These are phyloP conservation scores for Marasmius fiardii DNA, from an alignment of 1,284 basidiomycete species.

Conservation along the genomic window DNA sequence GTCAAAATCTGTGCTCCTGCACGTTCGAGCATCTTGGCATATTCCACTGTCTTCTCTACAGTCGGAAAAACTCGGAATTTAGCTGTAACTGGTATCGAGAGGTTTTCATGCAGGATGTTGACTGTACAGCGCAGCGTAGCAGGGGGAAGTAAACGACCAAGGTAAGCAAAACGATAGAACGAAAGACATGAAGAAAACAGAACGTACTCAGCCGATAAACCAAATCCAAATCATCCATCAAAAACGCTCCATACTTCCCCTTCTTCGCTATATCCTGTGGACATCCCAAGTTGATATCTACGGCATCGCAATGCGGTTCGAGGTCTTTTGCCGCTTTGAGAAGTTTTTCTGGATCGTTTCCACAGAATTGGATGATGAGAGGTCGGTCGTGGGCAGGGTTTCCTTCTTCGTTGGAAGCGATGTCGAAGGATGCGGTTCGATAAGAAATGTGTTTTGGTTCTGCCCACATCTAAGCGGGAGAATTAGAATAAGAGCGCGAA, in stretches of 20 bases:
- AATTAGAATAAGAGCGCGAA: constrained; percentile 1
- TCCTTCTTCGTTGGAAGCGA: constrained; percentile 67
- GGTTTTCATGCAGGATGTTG: constrained; percentile 79
- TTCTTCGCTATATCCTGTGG: constrained; percentile 93
- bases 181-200: not conserved
- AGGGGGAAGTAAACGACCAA: too few species aligned
- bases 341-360: constrained; percentile 81
- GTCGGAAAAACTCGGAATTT: constrained; percentile 94
- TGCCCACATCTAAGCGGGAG: constrained; percentile 69
- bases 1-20: constrained; percentile 96
- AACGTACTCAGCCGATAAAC: constrained; percentile 76
- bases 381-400: constrained; percentile 68
- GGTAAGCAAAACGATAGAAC: too few species aligned
- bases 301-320: constrained; percentile 80
- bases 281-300: constrained; percentile 95
- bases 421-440: constrained; percentile 68
- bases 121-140: constrained; percentile 48
- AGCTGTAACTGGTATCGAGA: constrained; percentile 89
- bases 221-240: constrained; percentile 94
- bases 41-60: constrained; percentile 85
- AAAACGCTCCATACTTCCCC: constrained; percentile 87
- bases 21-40: constrained; percentile 91
- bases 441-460: constrained; percentile 50
- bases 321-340: constrained; percentile 74
- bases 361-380: constrained; percentile 92